Evolutionary conservation across 768 basidiomycete genomes (phyloP).

Genomic region (Paxillus rubicundulus): DNA sequence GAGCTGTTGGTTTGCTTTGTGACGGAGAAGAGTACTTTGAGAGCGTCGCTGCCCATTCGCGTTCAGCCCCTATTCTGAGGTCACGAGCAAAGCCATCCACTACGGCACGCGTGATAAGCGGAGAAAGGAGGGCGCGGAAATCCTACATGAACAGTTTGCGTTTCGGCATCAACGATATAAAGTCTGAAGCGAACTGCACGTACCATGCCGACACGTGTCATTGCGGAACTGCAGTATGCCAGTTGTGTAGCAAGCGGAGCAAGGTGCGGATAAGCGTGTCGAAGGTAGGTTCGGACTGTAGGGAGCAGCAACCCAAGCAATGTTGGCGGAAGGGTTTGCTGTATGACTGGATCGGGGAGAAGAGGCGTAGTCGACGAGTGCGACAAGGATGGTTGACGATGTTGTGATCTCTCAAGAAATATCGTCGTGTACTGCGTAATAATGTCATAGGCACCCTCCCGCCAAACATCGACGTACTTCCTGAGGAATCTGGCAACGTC

Average conservation of each 20-base stretch:
- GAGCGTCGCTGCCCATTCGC: constrained; percentile 35
- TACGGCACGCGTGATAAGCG: constrained; percentile 67
- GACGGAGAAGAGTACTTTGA: constrained; percentile 18
- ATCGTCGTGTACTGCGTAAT: constrained; percentile 87
- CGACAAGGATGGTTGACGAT: constrained; percentile 22
- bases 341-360: constrained; percentile 27
- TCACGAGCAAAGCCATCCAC: constrained; percentile 52
- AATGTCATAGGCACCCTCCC: constrained; percentile 91
- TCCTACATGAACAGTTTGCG: constrained; percentile 33
- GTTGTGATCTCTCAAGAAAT: constrained; percentile 68
- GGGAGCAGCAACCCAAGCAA: constrained; percentile 56
- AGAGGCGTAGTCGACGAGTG: constrained; percentile 17
- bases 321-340: constrained; percentile 29
- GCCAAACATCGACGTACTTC: constrained; percentile 86
- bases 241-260: constrained; percentile 91
- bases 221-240: constrained; percentile 89
- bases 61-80: constrained; percentile 23
- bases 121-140: constrained; percentile 67
- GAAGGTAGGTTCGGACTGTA: constrained; percentile 60
- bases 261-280: constrained; percentile 56
- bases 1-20: constrained; percentile 24
- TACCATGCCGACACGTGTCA: constrained; percentile 84
- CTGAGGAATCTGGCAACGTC: constrained; percentile 78
- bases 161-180: neutral
- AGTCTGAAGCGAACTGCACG: constrained; percentile 4